Evolutionary conservation across 2,329 filamentous ascomycete species (phyloP).

Genomic region (Pseudocercospora cruenta): DNA sequence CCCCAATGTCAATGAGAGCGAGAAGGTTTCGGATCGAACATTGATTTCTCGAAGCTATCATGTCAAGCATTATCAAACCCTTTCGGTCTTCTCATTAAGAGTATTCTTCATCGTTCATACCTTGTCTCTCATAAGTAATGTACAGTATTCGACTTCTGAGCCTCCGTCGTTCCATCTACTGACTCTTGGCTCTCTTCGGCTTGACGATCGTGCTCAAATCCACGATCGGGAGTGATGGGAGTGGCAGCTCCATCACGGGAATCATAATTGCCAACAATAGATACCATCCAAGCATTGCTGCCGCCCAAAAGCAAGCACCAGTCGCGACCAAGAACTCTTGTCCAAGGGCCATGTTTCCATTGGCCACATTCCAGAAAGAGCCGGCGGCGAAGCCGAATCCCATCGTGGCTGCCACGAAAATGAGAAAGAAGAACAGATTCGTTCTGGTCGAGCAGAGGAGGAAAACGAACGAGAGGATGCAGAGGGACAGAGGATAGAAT

Average conservation of each 20-base stretch:
- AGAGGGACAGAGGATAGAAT: constrained; percentile 29
- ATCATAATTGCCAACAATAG: constrained; percentile 27
- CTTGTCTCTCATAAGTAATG: background rate
- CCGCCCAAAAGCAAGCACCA: constrained; percentile 27
- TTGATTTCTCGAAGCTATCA: background rate
- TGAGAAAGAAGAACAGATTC: constrained; percentile 29
- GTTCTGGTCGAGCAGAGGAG: constrained; percentile 27
- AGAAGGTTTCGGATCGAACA: background rate
- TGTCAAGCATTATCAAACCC: background rate
- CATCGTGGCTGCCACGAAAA: constrained; percentile 30
- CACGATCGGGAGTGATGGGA: constrained; percentile 24
- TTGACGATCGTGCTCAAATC: constrained; percentile 25
- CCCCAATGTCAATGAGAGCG: background rate
- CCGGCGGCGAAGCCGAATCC: constrained; percentile 26
- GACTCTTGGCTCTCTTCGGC: constrained; percentile 19
- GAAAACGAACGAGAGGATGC: constrained; percentile 34
- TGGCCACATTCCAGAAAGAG: constrained; percentile 19
- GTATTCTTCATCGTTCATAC: background rate
- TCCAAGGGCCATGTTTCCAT: constrained; percentile 17
- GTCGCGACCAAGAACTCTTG: constrained; percentile 20
- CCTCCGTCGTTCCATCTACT: background rate
- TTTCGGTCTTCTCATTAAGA: background rate
- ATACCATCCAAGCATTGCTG: constrained; percentile 29
- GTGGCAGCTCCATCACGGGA: constrained; percentile 27
- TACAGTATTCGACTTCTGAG: background rate